Base-by-base conservation (phyloP, 176 grass and related monocot genomes). In the Tillandsia fasciculata region DNA sequence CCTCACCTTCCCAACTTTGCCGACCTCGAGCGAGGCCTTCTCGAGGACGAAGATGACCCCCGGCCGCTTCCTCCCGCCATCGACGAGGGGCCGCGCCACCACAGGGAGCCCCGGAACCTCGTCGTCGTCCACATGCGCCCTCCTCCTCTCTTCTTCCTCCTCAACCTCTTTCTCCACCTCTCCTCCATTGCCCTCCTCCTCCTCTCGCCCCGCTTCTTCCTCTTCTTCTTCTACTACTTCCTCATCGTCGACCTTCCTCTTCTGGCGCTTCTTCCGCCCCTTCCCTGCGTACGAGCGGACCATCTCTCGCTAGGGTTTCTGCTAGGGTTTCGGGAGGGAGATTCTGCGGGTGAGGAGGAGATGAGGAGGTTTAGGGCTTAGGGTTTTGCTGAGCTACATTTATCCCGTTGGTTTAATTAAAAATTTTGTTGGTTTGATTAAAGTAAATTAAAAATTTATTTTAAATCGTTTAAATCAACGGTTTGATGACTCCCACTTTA, bases 1-100 rank as follows among this genome's bases (percentile, higher is more conserved):
- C 17, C 22, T 50, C 79, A 92, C 89, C 94, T 97, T 97, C 27
- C 94, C 94, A 8, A 97, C 94, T 90, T 97, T 92, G 67, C 89
- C 94, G 68, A 97, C 89, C 65, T 97, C 94, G 63, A 97, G 76
- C 61, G 85, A 92, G 3, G 89, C 94, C 84, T 74, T 90, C 75
- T 92, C 89, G 9, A 97, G 94, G 33, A 97, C 84, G 70, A 92
- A 97, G 52, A 92, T 90, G 8, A 73, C 86, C 18, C 94, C 89
- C 15, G 42, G 78, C 75, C 51, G 49, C 78, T 83, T 92, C 61
- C 72, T 85, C 61, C 59, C 27, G 12, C 67, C 75, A 51, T 86
- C 86, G n/a, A 90, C 86, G n/a, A 90, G 53, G 10, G 77, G 49
- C 1, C 79, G 79, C 3, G 84, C 77, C 24, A 87, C 51, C 3